A percentile compares a stretch with the other conserved stretches of the same genome.
These are phyloP conservation scores for Cymbopogon flexuosus DNA, from an alignment of 202 grass and related monocot species.

Conservation along the genomic window DNA sequence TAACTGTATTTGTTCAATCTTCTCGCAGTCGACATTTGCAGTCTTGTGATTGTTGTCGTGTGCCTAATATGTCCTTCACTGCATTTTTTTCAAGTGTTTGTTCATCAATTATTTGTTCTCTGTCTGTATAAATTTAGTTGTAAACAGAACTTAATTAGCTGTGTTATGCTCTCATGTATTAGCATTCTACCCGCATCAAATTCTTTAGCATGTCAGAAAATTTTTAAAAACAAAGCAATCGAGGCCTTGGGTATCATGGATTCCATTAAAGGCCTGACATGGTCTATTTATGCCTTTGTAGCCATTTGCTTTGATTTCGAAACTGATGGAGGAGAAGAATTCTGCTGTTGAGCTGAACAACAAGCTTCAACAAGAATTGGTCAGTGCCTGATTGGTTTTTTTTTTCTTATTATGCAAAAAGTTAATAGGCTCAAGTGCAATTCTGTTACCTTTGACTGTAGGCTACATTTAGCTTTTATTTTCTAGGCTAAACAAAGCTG, in stretches of 20 bases:
- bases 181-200: neutral
- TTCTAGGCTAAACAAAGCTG: neutral
- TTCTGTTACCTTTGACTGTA: neutral
- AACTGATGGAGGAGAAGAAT: conserved; percentile 64
- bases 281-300: conserved; percentile 34
- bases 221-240: neutral
- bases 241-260: neutral
- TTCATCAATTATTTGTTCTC: neutral
- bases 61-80: neutral
- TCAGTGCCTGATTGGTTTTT: conserved; percentile 29
- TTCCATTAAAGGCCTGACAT: conserved; percentile 13
- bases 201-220: conserved; percentile 12
- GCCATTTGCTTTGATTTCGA: conserved; percentile 50
- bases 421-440: neutral
- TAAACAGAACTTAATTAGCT: neutral
- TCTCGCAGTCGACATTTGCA: neutral
- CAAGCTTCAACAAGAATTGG: conserved; percentile 68
- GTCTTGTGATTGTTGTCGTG: neutral
- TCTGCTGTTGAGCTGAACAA: conserved; percentile 59
- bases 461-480: neutral
- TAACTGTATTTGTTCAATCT: conserved; percentile 3
- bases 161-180: neutral
- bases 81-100: neutral
- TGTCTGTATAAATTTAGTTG: neutral
- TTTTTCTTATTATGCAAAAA: conserved; percentile 1